Conservation (phyloP, 176 grass and related monocot genomes). For the Puya raimondii region DNA sequence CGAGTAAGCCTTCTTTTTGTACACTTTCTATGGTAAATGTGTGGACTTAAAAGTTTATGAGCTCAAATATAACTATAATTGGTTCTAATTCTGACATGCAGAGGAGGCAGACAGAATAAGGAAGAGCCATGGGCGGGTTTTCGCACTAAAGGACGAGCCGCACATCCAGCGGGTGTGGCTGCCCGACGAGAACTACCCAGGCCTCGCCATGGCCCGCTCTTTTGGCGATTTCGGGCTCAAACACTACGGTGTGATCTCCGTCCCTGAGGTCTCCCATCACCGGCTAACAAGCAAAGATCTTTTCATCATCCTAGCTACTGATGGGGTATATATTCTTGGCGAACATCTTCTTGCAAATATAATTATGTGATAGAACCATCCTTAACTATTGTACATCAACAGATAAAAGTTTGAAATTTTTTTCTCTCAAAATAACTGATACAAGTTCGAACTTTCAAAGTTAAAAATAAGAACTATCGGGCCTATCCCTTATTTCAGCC, state of each 20-base stretch:
- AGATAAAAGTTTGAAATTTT: background rate
- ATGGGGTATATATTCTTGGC: constrained; percentile 44
- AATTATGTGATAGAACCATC: too few relatives aligned
- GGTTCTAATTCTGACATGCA: constrained; percentile 12
- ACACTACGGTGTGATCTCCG: constrained; percentile 55
- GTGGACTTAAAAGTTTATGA: background rate
- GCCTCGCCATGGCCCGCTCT: constrained; percentile 77
- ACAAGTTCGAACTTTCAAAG: too few relatives aligned
- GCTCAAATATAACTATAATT: constrained; percentile 1
- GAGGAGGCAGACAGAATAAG: constrained; percentile 83
- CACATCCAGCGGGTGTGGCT: constrained; percentile 64
- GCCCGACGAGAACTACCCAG: constrained; percentile 51
- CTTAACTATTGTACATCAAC: background rate
- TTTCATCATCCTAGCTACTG: constrained; percentile 64
- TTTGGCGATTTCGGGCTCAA: constrained; percentile 71
- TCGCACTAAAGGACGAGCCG: constrained; percentile 61
- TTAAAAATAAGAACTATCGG: too few relatives aligned
- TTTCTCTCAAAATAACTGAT: background rate
- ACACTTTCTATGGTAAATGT: background rate
- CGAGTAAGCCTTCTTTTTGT: constrained; percentile 16
- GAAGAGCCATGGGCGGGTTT: constrained; percentile 53
- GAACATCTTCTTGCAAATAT: background rate
- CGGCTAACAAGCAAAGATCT: constrained; percentile 37
- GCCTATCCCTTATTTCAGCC: too few relatives aligned
- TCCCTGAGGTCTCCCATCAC: constrained; percentile 51